phyloP scores from a whole-genome alignment of 768 basidiomycete species.

The Boletus huronensis region DNA sequence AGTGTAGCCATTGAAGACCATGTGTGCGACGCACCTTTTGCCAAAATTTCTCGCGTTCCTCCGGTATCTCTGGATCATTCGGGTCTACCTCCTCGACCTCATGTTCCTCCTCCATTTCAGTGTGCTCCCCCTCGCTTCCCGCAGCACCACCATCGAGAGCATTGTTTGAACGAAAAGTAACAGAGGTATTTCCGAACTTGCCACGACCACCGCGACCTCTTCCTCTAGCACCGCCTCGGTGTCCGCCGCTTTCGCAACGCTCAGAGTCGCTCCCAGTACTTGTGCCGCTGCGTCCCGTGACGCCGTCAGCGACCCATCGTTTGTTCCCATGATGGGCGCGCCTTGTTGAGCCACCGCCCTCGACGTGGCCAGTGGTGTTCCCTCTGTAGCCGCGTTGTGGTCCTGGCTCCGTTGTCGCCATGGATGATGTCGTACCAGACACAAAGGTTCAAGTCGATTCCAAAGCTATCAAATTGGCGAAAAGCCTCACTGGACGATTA shows the following conservation, averaged over 20 bases:
- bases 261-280: slow-evolving; percentile 43
- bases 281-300: slow-evolving; percentile 31
- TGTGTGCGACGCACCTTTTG: slow-evolving; percentile 54
- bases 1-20: slow-evolving; percentile 8
- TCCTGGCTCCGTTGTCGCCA: slow-evolving; percentile 27
- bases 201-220: slow-evolving; percentile 37
- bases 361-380: slow-evolving; percentile 20
- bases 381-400: slow-evolving; percentile 21
- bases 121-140: slow-evolving; percentile 35
- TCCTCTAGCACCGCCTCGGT: slow-evolving; percentile 49
- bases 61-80: slow-evolving; percentile 51
- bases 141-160: slow-evolving; percentile 29
- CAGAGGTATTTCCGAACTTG: slow-evolving; percentile 41
- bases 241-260: slow-evolving; percentile 62
- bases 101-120: slow-evolving; percentile 33
- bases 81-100: slow-evolving; percentile 37
- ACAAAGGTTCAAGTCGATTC: not conserved
- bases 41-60: slow-evolving; percentile 67
- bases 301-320: slow-evolving; percentile 53
- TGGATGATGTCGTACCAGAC: slow-evolving; percentile 5
- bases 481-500: no score
- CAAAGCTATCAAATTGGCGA: not conserved
- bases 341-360: slow-evolving; percentile 19
- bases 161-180: slow-evolving; percentile 32
- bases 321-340: slow-evolving; percentile 49